phyloP scores from a whole-genome alignment of 2,329 filamentous ascomycete genomes.

The Colletotrichum lini region DNA sequence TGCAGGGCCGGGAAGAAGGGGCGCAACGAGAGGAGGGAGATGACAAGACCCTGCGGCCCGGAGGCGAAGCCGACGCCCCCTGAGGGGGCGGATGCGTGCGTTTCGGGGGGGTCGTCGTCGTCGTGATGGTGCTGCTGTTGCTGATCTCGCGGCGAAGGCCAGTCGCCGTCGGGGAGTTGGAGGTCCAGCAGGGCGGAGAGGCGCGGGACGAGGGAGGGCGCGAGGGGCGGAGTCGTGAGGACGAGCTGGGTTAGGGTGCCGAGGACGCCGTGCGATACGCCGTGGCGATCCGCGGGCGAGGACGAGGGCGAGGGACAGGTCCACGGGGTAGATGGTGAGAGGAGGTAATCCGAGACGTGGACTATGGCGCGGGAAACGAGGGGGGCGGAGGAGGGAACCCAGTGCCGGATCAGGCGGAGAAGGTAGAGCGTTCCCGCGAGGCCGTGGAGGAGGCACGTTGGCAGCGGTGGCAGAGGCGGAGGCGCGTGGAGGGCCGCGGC shows the following conservation, averaged over 20 bases:
- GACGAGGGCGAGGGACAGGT: slow-evolving; percentile 3
- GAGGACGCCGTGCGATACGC: slow-evolving; percentile 77
- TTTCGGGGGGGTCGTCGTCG: slow-evolving; percentile 55
- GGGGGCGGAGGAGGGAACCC: slow-evolving; percentile 64
- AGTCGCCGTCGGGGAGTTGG: slow-evolving; percentile 75
- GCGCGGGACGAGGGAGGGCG: slow-evolving; percentile 66
- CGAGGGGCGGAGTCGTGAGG: slow-evolving; percentile 68
- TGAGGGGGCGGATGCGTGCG: slow-evolving; percentile 52
- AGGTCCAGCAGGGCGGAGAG: slow-evolving; percentile 70
- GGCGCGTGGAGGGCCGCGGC: neutral
- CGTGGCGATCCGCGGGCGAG: slow-evolving; percentile 56
- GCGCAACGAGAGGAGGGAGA: slow-evolving; percentile 69
- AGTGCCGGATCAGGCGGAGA: slow-evolving; percentile 73
- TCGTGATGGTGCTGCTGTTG: slow-evolving; percentile 45
- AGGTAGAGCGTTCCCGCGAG: slow-evolving; percentile 78
- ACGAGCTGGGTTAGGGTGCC: slow-evolving; percentile 81
- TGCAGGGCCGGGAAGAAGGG: slow-evolving; percentile 69
- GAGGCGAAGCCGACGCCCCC: slow-evolving; percentile 75
- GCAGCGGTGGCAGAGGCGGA: slow-evolving; percentile 53
- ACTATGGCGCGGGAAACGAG: slow-evolving; percentile 68
- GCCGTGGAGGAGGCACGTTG: slow-evolving; percentile 77
- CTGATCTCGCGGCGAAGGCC: slow-evolving; percentile 66
- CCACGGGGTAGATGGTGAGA: slow-evolving; percentile 52
- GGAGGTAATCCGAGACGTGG: slow-evolving; percentile 71
- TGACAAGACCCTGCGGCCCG: slow-evolving; percentile 74